Evolutionary conservation across 2,329 filamentous ascomycete species (phyloP), one percentile per base, ranked within the genome.

Genomic region (Aspergillus sp.): DNA sequence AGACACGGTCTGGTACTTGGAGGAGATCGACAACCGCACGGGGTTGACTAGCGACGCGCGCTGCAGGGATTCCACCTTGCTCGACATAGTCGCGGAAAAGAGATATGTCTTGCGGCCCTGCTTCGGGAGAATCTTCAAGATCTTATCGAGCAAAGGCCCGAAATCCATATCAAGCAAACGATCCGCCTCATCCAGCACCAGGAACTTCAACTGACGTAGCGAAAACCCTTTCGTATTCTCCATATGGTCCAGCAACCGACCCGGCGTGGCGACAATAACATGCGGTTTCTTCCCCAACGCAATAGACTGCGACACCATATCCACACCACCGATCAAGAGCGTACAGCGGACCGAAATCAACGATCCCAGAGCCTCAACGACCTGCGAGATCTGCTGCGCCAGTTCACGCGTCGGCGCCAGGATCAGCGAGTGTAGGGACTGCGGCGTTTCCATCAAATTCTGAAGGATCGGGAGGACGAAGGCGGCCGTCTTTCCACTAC

Each of bases 221-320:
- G 90, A 93, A 77, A 99, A 98, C 11, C 95, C 94, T 76, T 96
- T 97, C 2, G 95, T 99, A 77, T 96, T 96, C 74, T 98, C 92
- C 9, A 98, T 80, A 69, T 99, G 95, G 70, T 98, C 95, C 4
- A 97, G 82, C 22, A 97, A 80, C 58, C 94, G 87, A 55, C 93
- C 94, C 0, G 94, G 94, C 0, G 94, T 97, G 0, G 94, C 94
- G 45, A 98, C 93, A 22, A 98, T 82, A 24, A 99, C 88, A 71
- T 99, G 95, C 7, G 95, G 95, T 69, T 94, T 94, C 83, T 96
- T 97, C n/a, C 90, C 92, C 0, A 99, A 84, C 0, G 93, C 90
- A 64, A 99, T 96, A 1, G 90, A 79, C 74, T 99, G 95, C 0
- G 91, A 85, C 1, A 97, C 90, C 91, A 97, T 97, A 65, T 98